phyloP scores from a whole-genome alignment of 768 basidiomycete genomes.

The Podaxis sp. region DNA sequence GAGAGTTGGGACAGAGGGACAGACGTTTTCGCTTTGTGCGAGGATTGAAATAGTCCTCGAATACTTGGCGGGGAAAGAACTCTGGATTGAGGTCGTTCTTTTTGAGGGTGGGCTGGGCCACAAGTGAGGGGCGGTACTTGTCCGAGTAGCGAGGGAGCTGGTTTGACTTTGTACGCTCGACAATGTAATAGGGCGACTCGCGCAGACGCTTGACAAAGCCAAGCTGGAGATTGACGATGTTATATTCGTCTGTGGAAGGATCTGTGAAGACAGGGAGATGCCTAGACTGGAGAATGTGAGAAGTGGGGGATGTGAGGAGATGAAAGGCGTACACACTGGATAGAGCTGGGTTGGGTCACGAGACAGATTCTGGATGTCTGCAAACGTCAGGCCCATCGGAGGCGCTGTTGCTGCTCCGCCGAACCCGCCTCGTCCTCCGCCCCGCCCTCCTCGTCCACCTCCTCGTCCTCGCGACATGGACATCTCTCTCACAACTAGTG shows the following conservation, averaged over 20 bases:
- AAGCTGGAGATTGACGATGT: conserved; percentile 60
- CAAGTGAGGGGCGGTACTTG: conserved; percentile 64
- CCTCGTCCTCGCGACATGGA: conserved; percentile 38
- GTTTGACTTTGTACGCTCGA: conserved; percentile 67
- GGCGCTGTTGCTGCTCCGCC: conserved; percentile 47
- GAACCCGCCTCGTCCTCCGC: conserved; percentile 56
- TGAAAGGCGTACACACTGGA: conserved; percentile 54
- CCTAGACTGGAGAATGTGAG: conserved; percentile 46
- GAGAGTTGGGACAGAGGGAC: too few species aligned
- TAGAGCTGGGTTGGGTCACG: conserved; percentile 75
- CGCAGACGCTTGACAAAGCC: conserved; percentile 62
- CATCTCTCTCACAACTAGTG: conserved; percentile 15
- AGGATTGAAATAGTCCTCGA: conserved; percentile 78
- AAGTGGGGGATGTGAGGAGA: conserved; percentile 14
- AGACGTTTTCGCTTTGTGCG: conserved; percentile 50
- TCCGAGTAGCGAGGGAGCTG: conserved; percentile 82
- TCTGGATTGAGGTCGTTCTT: conserved; percentile 65
- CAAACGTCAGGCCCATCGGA: conserved; percentile 78
- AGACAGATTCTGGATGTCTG: conserved; percentile 73
- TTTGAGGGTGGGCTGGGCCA: conserved; percentile 62
- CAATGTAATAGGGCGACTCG: conserved; percentile 70
- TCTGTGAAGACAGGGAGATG: conserved; percentile 69
- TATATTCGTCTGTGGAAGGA: conserved; percentile 59
- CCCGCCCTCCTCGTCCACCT: conserved; percentile 34
- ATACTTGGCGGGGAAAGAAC: conserved; percentile 75